Conservation (phyloP, 2,329 filamentous ascomycete species). For the Ophidiomyces ophidiicola region DNA sequence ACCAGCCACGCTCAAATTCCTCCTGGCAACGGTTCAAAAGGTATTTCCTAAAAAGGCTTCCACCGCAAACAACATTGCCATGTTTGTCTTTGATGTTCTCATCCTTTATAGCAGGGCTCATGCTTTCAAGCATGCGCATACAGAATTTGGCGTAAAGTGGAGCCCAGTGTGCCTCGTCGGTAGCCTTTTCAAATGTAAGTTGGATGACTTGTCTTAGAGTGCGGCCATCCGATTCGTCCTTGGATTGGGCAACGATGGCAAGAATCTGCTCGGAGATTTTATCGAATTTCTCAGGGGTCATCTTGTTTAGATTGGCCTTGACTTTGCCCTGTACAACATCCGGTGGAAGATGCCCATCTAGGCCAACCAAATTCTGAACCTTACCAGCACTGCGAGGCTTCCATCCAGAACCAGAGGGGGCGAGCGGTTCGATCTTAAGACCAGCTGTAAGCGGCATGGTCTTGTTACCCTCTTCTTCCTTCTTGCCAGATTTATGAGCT, state of each 20-base stretch:
- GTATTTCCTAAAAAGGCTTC: constrained; percentile 95
- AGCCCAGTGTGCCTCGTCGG: constrained; percentile 95
- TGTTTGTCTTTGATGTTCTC: constrained; percentile 87
- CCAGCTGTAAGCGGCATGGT: constrained; percentile 84
- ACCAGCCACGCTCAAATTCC: constrained; percentile 97
- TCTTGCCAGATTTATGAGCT: constrained; percentile 38
- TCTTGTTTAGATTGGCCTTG: constrained; percentile 97
- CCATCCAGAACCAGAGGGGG: constrained; percentile 66
- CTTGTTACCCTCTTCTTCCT: constrained; percentile 59
- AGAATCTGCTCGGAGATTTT: constrained; percentile 90
- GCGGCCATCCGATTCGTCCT: constrained; percentile 85
- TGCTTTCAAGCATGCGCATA: constrained; percentile 88
- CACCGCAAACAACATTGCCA: constrained; percentile 77
- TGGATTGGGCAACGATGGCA: constrained; percentile 82
- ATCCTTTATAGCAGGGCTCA: constrained; percentile 89
- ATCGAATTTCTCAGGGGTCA: constrained; percentile 98
- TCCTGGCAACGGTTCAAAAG: constrained; percentile 96
- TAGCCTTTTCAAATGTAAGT: constrained; percentile 97
- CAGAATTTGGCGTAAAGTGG: constrained; percentile 99
- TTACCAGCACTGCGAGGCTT: constrained; percentile 57
- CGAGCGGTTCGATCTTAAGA: constrained; percentile 68
- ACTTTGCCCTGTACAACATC: constrained; percentile 97
- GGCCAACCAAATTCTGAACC: constrained; percentile 32
- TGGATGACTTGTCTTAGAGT: constrained; percentile 96
- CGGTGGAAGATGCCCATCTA: constrained; percentile 59